Base-by-base conservation (phyloP, 2,329 filamentous ascomycete species). In the Pseudocercospora crystallina region DNA sequence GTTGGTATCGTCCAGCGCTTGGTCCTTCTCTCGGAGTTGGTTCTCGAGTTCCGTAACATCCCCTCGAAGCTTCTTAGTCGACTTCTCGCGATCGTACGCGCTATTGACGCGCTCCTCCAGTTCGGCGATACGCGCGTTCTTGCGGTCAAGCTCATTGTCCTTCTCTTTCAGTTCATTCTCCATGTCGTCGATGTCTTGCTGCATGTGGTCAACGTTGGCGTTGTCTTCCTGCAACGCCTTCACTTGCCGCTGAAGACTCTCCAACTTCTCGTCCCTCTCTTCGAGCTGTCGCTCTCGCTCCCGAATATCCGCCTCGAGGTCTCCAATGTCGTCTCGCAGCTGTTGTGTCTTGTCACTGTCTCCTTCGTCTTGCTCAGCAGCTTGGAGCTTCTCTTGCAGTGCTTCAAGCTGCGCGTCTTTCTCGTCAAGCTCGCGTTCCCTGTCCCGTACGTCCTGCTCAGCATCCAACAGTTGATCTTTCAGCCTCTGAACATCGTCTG, bases 131-230 rank as follows among this genome's bases (percentile, higher is more conserved):
- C 61, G 58, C 2, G 56, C 58, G 15, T 66, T 55, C 50, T 68
- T 68, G 13, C 56, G 54, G 12, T 64, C 59, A 2, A 70, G 45
- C 33, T 66, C 36, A 78, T 76, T 51, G 79, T 79, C 49, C 77
- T 65, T 69, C 39, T 65, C 63, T 20, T 65, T 74, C 56, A 81
- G 79, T 35, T 79, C 77, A 12, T 77, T 69, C 42, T 84, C 77
- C 32, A 70, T 61, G 20, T 65, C 62, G 11, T 69, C 63, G 12
- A 89, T 67, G 58, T 83, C 78, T 13, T 76, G 76, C 43, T 80
- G 80, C 12, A 89, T 73, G 31, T 82, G 76, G 35, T 85, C 78
- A 8, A 85, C 75, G 39, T 86, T 78, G 17, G 65, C 62, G n/a
- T 61, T 59, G 12, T 65, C 62, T 29, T 59, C 49, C 29, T 64